These are phyloP conservation scores for Penicillium hesseltinei DNA, from an alignment of 2,329 filamentous ascomycete genomes.

Conservation along the genomic window DNA sequence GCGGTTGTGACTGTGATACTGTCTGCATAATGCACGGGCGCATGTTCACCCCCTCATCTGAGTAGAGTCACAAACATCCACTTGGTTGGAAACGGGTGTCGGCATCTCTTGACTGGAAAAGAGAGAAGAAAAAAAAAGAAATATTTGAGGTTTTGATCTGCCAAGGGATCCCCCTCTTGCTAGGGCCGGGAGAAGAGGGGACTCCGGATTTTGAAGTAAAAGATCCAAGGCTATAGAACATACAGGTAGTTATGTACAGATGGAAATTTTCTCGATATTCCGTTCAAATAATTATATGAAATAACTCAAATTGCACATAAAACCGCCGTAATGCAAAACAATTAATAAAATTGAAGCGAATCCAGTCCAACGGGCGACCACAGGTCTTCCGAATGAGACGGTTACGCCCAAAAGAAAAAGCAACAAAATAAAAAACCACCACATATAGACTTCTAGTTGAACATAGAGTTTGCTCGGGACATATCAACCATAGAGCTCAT, in stretches of 20 bases:
- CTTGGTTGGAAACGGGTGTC: not conserved
- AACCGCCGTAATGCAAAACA: conserved; percentile 3
- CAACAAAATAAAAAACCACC: not conserved
- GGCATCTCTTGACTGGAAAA: not conserved
- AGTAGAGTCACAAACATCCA: not conserved
- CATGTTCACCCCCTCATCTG: conserved; percentile 6
- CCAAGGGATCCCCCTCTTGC: not conserved
- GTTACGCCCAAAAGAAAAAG: not conserved
- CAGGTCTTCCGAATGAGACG: not conserved
- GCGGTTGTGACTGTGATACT: conserved; percentile 34
- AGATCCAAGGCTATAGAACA: not conserved
- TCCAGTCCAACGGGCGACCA: not conserved
- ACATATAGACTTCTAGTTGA: conserved; percentile 5
- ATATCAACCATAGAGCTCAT: conserved; percentile 39
- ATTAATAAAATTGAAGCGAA: not conserved
- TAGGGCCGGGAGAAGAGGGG: not conserved
- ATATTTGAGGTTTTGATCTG: not conserved
- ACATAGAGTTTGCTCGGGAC: not conserved
- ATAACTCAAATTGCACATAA: not conserved
- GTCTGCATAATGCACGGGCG: conserved; percentile 28
- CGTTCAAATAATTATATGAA: not conserved
- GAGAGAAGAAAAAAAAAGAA: not conserved
- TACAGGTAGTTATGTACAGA: not conserved
- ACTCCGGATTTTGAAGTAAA: not conserved
- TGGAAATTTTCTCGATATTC: not conserved